Evolutionary conservation across 2,329 filamentous ascomycete genomes (phyloP).

Genomic region (Fusarium verticillioides): DNA sequence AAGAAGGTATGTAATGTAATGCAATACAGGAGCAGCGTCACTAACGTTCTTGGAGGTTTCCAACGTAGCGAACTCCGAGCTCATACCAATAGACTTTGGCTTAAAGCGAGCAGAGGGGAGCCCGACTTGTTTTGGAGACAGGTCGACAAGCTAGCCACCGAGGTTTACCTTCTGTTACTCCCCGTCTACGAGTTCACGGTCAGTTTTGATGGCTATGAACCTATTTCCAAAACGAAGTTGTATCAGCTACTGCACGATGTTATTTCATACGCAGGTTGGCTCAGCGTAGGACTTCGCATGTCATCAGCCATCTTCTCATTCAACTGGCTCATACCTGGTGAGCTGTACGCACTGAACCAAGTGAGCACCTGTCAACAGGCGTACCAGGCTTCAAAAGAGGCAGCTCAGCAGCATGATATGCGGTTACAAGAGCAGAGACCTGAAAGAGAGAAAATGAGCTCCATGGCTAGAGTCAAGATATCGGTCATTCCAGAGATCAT

Average conservation of each 20-base stretch:
- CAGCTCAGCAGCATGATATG: slow-evolving; percentile 11
- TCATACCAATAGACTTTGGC: slow-evolving; percentile 40
- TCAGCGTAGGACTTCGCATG: slow-evolving; percentile 44
- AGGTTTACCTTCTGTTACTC: slow-evolving; percentile 40
- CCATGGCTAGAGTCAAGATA: slow-evolving; percentile 48
- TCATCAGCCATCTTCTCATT: slow-evolving; percentile 40
- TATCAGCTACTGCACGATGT: slow-evolving; percentile 46
- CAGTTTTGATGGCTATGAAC: slow-evolving; percentile 11
- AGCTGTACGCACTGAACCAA: slow-evolving; percentile 36
- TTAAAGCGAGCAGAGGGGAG: slow-evolving; percentile 25
- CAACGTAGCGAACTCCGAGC: slow-evolving; percentile 43
- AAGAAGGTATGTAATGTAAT: slow-evolving; percentile 43
- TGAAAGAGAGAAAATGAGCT: not conserved
- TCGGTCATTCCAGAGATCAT: slow-evolving; percentile 43
- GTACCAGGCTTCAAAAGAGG: slow-evolving; percentile 26
- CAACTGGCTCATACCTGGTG: slow-evolving; percentile 47
- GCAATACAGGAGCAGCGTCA: not conserved
- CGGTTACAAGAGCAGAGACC: not conserved
- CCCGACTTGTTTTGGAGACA: slow-evolving; percentile 47
- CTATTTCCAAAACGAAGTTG: slow-evolving; percentile 17
- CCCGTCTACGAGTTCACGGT: slow-evolving; percentile 39
- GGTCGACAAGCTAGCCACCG: slow-evolving; percentile 45
- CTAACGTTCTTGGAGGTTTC: slow-evolving; percentile 44
- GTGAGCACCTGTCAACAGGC: slow-evolving; percentile 36
- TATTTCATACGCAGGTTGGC: slow-evolving; percentile 47